Conservation (phyloP, 768 basidiomycete species). For the Cystobasidium onofrii region DNA sequence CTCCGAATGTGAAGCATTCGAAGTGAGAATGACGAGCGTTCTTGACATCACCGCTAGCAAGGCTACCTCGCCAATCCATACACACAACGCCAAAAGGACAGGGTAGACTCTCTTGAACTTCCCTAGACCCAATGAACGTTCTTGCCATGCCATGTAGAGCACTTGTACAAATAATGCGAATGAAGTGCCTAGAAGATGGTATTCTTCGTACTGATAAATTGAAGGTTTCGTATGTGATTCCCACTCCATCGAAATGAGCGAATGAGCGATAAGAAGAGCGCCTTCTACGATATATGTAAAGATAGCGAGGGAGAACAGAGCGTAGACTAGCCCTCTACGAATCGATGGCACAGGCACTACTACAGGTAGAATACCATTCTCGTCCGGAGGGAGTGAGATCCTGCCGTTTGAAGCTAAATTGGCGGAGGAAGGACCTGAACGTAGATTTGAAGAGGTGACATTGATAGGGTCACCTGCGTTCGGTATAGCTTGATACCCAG, state of each 20-base stretch:
- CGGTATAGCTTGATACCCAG: neutral
- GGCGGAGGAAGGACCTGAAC: neutral
- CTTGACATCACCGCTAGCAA: slow-evolving; percentile 4
- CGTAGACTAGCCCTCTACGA: slow-evolving; percentile 12
- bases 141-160: slow-evolving; percentile 24
- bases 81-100: neutral
- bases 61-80: neutral
- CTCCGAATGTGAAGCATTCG: neutral
- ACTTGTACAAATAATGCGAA: neutral
- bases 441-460: neutral
- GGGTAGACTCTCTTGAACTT: neutral
- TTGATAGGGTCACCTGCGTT: neutral
- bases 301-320: neutral
- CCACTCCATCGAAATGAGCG: slow-evolving; percentile 7
- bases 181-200: neutral
- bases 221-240: neutral
- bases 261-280: slow-evolving; percentile 18
- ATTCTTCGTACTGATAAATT: slow-evolving; percentile 16
- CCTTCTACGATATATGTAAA: slow-evolving; percentile 15
- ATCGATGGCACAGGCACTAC: slow-evolving; percentile 2
- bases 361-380: slow-evolving; percentile 26
- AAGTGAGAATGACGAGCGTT: neutral
- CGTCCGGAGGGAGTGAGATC: slow-evolving; percentile 19
- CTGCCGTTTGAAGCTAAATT: neutral
- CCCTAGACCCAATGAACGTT: slow-evolving; percentile 1